Conservation (phyloP, 768 basidiomycete genomes). For the Tulasnella calospora region DNA sequence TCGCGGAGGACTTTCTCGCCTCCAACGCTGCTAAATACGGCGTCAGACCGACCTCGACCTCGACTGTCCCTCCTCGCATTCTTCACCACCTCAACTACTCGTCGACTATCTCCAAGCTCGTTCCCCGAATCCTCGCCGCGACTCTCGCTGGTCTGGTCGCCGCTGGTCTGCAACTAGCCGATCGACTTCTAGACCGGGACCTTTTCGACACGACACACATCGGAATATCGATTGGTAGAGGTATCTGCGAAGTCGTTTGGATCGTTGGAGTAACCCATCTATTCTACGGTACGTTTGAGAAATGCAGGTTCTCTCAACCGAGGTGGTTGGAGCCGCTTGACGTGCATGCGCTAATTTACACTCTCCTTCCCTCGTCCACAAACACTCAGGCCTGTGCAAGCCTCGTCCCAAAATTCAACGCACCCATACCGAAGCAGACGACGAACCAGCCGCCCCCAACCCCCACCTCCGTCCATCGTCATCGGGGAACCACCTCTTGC, state of each 20-base stretch:
- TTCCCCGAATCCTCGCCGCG: neutral
- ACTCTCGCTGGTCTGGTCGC: neutral
- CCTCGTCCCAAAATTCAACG: neutral
- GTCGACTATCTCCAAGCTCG: neutral
- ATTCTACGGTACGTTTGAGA: neutral
- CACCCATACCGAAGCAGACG: neutral
- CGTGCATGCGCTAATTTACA: neutral
- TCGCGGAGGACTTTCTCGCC: neutral
- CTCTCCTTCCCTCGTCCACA: neutral
- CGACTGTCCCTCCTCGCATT: neutral
- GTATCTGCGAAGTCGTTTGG: neutral
- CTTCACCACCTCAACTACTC: neutral
- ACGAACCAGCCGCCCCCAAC: neutral
- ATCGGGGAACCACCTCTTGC: neutral
- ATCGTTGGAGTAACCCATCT: neutral
- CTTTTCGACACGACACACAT: neutral
- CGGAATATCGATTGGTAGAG: neutral
- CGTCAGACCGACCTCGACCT: neutral
- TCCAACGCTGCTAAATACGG: neutral
- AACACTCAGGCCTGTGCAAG: neutral
- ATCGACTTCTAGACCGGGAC: neutral
- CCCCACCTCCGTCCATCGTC: neutral
- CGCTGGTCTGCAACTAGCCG: neutral
- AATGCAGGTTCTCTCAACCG: neutral
- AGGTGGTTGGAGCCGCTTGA: neutral